Conservation (phyloP, 352 stramenopile species). For the Phytophthora quininea region DNA sequence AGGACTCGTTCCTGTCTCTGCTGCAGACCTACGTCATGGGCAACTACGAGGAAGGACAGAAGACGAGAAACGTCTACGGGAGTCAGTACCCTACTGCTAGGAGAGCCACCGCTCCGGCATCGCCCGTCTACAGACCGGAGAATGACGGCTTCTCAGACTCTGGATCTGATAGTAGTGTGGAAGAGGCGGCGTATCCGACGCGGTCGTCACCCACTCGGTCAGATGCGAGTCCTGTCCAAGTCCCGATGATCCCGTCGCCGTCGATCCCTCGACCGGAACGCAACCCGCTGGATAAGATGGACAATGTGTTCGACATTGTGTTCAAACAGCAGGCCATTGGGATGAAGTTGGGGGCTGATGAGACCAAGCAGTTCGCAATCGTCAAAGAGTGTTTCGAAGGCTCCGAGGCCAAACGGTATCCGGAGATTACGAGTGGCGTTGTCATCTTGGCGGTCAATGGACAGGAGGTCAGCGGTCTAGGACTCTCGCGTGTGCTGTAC, state of each 20-base stretch:
- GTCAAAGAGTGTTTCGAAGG: conserved; percentile 86
- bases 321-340: conserved; percentile 88
- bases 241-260: conserved; percentile 31
- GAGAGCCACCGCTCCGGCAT: conserved; percentile 21
- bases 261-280: conserved; percentile 23
- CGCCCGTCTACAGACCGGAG: conserved; percentile 27
- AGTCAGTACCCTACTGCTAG: background rate
- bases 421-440: conserved; percentile 83
- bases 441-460: conserved; percentile 85
- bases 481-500: conserved; percentile 77
- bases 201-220: conserved; percentile 22
- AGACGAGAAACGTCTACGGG: background rate
- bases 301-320: conserved; percentile 86
- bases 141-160: conserved; percentile 62
- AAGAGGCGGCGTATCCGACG: conserved; percentile 35
- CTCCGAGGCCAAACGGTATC: conserved; percentile 72
- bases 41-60: conserved; percentile 54
- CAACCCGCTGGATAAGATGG: conserved; percentile 63
- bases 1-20: conserved; percentile 69
- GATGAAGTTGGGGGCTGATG: conserved; percentile 80
- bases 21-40: conserved; percentile 74
- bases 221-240: conserved; percentile 29
- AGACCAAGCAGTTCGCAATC: conserved; percentile 72
- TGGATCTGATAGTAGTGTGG: conserved; percentile 53
- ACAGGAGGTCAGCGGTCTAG: conserved; percentile 72